phyloP scores from a whole-genome alignment of 306 rosid species.

The apple (Malus domestica) region DNA sequence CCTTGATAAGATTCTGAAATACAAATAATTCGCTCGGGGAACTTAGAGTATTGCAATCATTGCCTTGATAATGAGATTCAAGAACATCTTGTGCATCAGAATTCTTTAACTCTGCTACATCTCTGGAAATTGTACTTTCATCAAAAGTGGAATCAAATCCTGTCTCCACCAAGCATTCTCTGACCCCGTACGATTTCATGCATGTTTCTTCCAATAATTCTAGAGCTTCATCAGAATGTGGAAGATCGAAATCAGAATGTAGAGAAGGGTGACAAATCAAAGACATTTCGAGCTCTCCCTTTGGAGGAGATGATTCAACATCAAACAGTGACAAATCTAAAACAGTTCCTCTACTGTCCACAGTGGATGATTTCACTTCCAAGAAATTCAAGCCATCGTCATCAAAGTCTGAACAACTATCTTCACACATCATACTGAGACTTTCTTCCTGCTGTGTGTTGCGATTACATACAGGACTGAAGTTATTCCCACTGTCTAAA shows the following conservation, averaged over 20 bases:
- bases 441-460: neutral
- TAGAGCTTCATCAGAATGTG: no score
- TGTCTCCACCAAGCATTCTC: no score
- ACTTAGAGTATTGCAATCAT: neutral
- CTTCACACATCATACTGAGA: neutral
- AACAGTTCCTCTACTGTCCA: neutral
- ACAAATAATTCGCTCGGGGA: neutral
- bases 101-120: neutral
- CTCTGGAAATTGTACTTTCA: neutral
- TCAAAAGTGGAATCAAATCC: neutral
- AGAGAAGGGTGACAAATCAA: slow-evolving; percentile 6
- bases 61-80: neutral
- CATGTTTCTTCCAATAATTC: no score
- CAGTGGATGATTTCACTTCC: neutral
- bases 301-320: slow-evolving; percentile 5
- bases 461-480: neutral
- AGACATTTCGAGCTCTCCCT: slow-evolving; percentile 2
- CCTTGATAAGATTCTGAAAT: slow-evolving; percentile 10
- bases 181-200: no score
- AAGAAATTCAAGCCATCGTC: neutral
- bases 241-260: no score
- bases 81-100: neutral
- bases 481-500: neutral
- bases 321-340: neutral
- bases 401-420: slow-evolving; percentile 1